These are phyloP conservation scores for Pelargonium myrrhifolium DNA, from an alignment of 441 rosid species.

Conservation along the genomic window DNA sequence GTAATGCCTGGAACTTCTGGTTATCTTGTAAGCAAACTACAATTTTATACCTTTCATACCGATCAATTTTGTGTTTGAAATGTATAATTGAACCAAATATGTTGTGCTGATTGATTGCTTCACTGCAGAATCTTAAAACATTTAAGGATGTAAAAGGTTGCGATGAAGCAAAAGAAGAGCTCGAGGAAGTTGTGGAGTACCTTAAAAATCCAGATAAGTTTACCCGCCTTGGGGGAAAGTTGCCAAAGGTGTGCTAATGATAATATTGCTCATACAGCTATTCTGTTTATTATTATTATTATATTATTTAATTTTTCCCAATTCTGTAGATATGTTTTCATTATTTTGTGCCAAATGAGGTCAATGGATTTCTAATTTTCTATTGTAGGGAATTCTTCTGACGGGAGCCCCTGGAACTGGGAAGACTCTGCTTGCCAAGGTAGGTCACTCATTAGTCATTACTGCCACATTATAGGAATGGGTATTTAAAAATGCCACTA, in stretches of 20 bases:
- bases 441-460: constrained; percentile 25
- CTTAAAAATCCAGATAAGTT: constrained; percentile 86
- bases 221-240: constrained; percentile 95
- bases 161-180: constrained; percentile 98
- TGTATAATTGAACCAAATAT: constrained; percentile 8
- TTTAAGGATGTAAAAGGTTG: constrained; percentile 99
- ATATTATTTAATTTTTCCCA: not conserved
- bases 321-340: not conserved
- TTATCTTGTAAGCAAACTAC: constrained; percentile 3
- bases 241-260: constrained; percentile 71
- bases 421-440: constrained; percentile 94
- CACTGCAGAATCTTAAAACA: constrained; percentile 76
- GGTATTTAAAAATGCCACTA: not conserved
- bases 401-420: constrained; percentile 99
- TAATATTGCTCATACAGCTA: constrained; percentile 6
- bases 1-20: too few relatives aligned
- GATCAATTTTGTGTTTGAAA: constrained; percentile 9
- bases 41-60: not conserved
- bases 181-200: constrained; percentile 96
- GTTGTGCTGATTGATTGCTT: constrained; percentile 4
- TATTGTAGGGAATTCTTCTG: constrained; percentile 89
- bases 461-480: not conserved
- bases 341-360: not conserved
- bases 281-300: too few relatives aligned
- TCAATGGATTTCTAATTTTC: constrained; percentile 18